These are phyloP conservation scores for Laetiporus sulphureus DNA, from an alignment of 1,284 basidiomycete genomes.

Conservation along the genomic window DNA sequence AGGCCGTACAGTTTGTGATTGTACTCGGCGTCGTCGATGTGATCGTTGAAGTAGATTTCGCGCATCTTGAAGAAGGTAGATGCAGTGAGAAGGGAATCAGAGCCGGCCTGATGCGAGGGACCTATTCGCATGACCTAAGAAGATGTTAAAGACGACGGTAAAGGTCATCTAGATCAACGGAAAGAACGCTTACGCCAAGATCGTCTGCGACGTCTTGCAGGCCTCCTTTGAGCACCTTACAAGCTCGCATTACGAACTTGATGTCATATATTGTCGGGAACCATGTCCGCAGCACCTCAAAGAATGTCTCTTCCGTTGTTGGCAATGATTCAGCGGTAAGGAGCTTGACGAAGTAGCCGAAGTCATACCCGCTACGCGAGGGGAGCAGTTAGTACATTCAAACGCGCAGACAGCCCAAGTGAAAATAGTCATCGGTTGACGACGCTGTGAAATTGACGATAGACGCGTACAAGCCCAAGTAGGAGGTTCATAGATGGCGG, in stretches of 20 bases:
- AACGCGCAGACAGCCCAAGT: too few relatives aligned
- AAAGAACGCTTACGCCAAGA: conserved; percentile 55
- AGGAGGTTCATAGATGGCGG: too few relatives aligned
- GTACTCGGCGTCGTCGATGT: conserved; percentile 75
- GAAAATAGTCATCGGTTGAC: too few relatives aligned
- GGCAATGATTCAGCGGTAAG: conserved; percentile 88
- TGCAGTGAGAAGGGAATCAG: conserved; percentile 90
- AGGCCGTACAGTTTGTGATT: conserved; percentile 75
- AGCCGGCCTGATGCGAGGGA: conserved; percentile 92
- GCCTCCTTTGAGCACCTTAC: conserved; percentile 87
- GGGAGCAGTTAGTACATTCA: conserved; percentile 6
- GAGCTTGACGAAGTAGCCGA: conserved; percentile 96
- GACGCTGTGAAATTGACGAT: too few relatives aligned
- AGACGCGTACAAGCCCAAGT: too few relatives aligned
- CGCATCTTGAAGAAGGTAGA: conserved; percentile 96
- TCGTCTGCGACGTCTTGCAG: conserved; percentile 96
- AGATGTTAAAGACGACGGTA: too few relatives aligned
- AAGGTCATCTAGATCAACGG: conserved; percentile 2
- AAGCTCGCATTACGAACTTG: conserved; percentile 92
- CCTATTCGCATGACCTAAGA: conserved; percentile 82
- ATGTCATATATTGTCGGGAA: conserved; percentile 98
- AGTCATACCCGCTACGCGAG: conserved; percentile 86
- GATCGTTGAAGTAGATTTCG: conserved; percentile 84
- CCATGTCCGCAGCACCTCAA: conserved; percentile 85
- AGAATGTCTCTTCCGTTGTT: conserved; percentile 86